Conservation (phyloP, 306 rosid genomes). For the Fragaria ananassa region DNA sequence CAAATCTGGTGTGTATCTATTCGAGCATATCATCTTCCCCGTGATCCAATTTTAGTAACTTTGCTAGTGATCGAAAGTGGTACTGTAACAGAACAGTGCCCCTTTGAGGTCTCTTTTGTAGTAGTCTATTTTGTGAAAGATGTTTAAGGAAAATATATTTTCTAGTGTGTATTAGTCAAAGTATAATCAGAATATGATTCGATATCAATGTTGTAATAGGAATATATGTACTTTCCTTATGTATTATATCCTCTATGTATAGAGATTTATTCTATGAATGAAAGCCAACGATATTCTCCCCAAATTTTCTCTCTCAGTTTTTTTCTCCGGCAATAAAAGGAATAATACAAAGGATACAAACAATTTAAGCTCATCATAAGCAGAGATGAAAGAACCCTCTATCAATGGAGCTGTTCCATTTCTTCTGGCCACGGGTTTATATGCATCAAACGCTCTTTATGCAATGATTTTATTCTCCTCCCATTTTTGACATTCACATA, state of each 20-base stretch:
- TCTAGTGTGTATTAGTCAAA: too few species aligned
- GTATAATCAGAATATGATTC: too few species aligned
- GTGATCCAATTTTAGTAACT: not conserved
- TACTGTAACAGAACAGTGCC: not conserved
- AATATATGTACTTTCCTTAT: too few species aligned
- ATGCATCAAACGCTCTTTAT: constrained; percentile 20
- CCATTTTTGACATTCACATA: constrained; percentile 26
- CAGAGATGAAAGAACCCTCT: not conserved
- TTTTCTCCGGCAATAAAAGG: too few species aligned
- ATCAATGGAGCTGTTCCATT: not conserved
- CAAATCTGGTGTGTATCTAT: not conserved
- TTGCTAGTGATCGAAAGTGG: not conserved
- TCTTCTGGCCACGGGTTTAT: constrained; percentile 17
- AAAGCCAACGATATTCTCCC: too few species aligned
- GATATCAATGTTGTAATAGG: too few species aligned
- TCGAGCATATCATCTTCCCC: not conserved
- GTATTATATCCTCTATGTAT: too few species aligned
- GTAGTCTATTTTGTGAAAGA: not conserved
- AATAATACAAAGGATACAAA: not conserved
- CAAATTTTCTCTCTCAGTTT: too few species aligned
- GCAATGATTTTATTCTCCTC: constrained; percentile 18
- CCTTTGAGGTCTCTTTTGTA: not conserved
- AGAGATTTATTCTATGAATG: too few species aligned
- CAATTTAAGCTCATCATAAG: not conserved
- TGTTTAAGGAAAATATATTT: too few species aligned